Base-by-base conservation (phyloP, 495 filamentous ascomycete species). In the Lasiosphaeriaceae sp. region DNA sequence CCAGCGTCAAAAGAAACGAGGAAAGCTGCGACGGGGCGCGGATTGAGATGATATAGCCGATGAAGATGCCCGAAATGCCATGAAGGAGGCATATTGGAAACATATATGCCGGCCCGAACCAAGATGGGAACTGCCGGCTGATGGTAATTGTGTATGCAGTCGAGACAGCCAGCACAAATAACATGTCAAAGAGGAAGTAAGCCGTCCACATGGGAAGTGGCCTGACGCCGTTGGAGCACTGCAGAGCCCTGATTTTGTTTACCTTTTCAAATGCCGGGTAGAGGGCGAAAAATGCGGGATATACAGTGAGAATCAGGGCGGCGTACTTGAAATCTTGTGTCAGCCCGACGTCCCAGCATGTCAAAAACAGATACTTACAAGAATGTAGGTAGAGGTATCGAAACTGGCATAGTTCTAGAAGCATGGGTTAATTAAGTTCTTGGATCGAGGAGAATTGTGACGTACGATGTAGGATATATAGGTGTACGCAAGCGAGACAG, bases 141-240 rank as follows among this genome's bases (percentile, higher is more conserved):
- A 90, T 86, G 34, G 75, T 66, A 0, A 74, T 74, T 3, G 81
- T 79, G 54, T 88, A 84, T 22, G 90, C 82, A 35, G 83, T 77
- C n/a, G 83, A 80, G n/a, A 77, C 72, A 11, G 86, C 61, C 14
- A 82, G 58, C 4, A 89, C 81, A 31, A 87, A 78, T 35, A 83
- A 62, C 61, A 89, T 89, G 71, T 95, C 90, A 63, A 94, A 92
- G 0, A 73, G 52, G 3, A 86, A 74, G 67, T 95, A 92, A 11
- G 90, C 87, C 7, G 86, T 71, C 86, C 88, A 91, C 3, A 92
- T 73, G 5, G 86, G 86, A 1, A 89, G 63, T 0, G 80, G 79
- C 26, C 87, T 74, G 11, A 89, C 87, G 41, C 88, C 89, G 59
- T 91, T 93, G 55, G 86, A 90, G 69, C 90, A 94, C 61, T 94